Evolutionary conservation across 306 rosid species (phyloP).

Genomic region (Gynostemma pentaphyllum): DNA sequence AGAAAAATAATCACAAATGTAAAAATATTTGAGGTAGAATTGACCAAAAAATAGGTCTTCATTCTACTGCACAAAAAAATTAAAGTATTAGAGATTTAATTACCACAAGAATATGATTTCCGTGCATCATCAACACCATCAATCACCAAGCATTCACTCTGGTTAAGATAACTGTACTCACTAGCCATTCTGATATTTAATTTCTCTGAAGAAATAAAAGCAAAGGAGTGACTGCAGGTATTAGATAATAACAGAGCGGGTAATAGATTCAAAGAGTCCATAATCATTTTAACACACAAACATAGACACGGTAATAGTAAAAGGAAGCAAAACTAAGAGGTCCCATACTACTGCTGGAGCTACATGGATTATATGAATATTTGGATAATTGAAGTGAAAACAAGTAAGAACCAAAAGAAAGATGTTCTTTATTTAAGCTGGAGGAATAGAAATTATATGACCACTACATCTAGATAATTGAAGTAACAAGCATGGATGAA

Average conservation of each 20-base stretch:
- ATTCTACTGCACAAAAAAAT: not conserved
- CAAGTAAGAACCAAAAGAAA: not conserved
- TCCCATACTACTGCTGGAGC: not conserved
- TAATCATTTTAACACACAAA: too few species aligned
- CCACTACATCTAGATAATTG: not conserved
- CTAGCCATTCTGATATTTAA: conserved; percentile 59
- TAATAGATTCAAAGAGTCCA: not conserved
- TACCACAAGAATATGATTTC: conserved; percentile 52
- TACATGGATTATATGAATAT: not conserved
- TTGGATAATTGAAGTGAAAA: not conserved
- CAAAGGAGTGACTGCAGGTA: not conserved
- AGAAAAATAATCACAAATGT: conserved; percentile 3
- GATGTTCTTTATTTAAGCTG: not conserved
- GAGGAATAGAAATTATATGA: not conserved
- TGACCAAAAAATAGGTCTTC: conserved; percentile 5
- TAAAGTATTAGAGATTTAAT: conserved; percentile 19
- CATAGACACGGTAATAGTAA: not conserved
- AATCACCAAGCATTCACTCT: conserved; percentile 67
- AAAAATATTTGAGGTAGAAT: conserved; percentile 8
- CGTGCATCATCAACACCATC: conserved; percentile 39
- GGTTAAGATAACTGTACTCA: conserved; percentile 78
- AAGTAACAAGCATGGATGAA: not conserved
- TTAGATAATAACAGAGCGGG: not conserved
- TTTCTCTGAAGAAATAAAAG: conserved; percentile 45
- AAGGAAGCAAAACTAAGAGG: not conserved